Evolutionary conservation across 768 basidiomycete species (phyloP).

Genomic region (Pisolithus microcarpus): DNA sequence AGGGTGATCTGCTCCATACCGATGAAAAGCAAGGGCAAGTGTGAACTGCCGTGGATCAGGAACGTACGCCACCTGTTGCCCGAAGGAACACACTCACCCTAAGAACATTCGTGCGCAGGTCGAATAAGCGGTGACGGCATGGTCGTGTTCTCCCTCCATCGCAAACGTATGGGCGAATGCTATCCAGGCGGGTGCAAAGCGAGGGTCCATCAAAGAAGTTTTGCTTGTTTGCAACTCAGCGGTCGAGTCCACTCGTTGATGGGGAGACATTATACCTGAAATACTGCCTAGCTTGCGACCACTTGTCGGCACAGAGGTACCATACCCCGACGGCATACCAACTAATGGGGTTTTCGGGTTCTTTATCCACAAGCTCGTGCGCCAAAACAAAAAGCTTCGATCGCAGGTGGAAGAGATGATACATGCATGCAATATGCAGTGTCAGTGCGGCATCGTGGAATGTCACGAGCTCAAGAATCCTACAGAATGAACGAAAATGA

Average conservation of each 20-base stretch:
- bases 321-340: slow-evolving; percentile 99
- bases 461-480: slow-evolving; percentile 79
- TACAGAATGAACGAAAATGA: slow-evolving; percentile 23
- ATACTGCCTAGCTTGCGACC: slow-evolving; percentile 87
- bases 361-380: slow-evolving; percentile 90
- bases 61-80: background rate
- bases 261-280: slow-evolving; percentile 66
- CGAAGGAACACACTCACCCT: slow-evolving; percentile 48
- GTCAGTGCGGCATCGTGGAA: slow-evolving; percentile 88
- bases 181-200: slow-evolving; percentile 95
- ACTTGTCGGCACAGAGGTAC: slow-evolving; percentile 84
- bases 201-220: slow-evolving; percentile 92
- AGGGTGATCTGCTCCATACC: slow-evolving; percentile 98
- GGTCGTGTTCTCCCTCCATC: slow-evolving; percentile 95
- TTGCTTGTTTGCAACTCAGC: slow-evolving; percentile 48
- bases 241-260: background rate
- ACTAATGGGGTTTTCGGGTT: slow-evolving; percentile 87
- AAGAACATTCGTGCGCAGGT: slow-evolving; percentile 93
- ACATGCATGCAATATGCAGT: slow-evolving; percentile 96
- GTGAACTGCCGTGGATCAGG: slow-evolving; percentile 59
- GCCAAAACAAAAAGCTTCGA: slow-evolving; percentile 94
- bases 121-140: slow-evolving; percentile 96
- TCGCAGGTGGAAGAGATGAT: slow-evolving; percentile 85
- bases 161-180: slow-evolving; percentile 98
- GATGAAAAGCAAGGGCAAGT: slow-evolving; percentile 90